Base-by-base conservation (phyloP, 768 basidiomycete species). In the Pulveroboletus frians region DNA sequence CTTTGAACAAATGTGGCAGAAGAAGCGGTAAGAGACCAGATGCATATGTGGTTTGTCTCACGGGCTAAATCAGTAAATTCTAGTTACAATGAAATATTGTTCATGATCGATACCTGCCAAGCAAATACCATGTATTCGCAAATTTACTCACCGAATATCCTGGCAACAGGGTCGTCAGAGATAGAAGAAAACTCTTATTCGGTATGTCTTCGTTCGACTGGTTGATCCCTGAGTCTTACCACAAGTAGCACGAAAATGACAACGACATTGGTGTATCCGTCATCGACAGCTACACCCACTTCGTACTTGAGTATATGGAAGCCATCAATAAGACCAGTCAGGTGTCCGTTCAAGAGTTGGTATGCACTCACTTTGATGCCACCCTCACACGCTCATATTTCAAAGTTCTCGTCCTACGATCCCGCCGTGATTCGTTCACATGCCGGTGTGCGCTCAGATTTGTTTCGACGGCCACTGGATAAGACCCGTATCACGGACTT, bases 31-130 rank as follows among this genome's bases (percentile, higher is more conserved):
- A 38, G 78, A 4, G 18, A 14, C 9, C 11, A 40, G 9, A 34
- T 30, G 7, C 14, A 3, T 40, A 6, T 20, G 1, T 3, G 13
- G 17, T 6, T n/a, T 30, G 17, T 18, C 39, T 35, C 29, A 15
- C 35, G 35, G 2, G 21, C 27, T 38, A 14, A 26, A 40, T 4
- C 58, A 86, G 85, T 46, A 14, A n/a, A 30, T 23, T n/a, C 15
- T 27, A 64, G 63, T 3, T 99, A 97, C 72, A 94, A 97, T 67
- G 91, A 95, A 66, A 82, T 99, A 42, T 79, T 99, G 61, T 96
- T 95, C 74, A 97, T 98, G 89, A 85, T 94, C 51, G 95, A 99
- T 61, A 98, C 95, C 0, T 99, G 95, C 64, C 93, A 99, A 69
- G 96, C 95, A 23, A 95, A 92, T 63, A 91, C 90, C 4, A 85